Evolutionary conservation across 441 rosid species (phyloP), one percentile per base, ranked within the genome.

Genomic region (Erodium chrysanthum): DNA sequence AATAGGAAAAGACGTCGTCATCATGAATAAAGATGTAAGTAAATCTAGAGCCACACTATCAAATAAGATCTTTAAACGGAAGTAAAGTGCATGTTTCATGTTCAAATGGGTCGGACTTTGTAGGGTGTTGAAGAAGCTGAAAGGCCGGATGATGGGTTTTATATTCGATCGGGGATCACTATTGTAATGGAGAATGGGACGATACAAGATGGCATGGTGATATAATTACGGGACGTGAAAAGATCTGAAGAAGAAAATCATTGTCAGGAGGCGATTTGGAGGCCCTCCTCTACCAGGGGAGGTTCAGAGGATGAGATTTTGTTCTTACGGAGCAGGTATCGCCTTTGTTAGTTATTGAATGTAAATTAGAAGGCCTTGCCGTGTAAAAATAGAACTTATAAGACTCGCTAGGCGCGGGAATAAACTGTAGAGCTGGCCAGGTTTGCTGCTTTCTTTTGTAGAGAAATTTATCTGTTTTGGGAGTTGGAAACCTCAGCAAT

Each of bases 51-150:
- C 21, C 23, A 7, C 35, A 17, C 4, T 4, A 17, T 5, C 23
- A 10, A 20, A 52, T 52, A 50, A n/a, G 3, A 2, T n/a, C 6
- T n/a, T 46, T 0, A 3, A 46, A n/a, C 1, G 3, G 20, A 14
- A 50, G 4, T 15, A 50, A 7, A 52, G 18, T 18, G 22, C 21
- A 20, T 17, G 18, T 18, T 52, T 7, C 18, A 52, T 17, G 6
- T 1, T 40, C 14, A 9, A 40, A 40, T 40, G 48, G 48, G 48
- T 10, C 10, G 7, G 37, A 2, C 25, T 66, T 73, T 77, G 27
- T 66, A 91, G 97, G 96, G 84, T 68, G 89, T 94, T 74, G 77
- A 89, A 83, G 99, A 91, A 83, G 91, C 91, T 0, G 97, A 89
- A 25, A 85, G 92, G 74, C 86, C 93, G 23, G 90, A 85, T 61